Percentiles rank a stretch among this genome's conserved stretches.
Conservation (phyloP, 805 yeast species). For the Komagataella pseudopastoris region DNA sequence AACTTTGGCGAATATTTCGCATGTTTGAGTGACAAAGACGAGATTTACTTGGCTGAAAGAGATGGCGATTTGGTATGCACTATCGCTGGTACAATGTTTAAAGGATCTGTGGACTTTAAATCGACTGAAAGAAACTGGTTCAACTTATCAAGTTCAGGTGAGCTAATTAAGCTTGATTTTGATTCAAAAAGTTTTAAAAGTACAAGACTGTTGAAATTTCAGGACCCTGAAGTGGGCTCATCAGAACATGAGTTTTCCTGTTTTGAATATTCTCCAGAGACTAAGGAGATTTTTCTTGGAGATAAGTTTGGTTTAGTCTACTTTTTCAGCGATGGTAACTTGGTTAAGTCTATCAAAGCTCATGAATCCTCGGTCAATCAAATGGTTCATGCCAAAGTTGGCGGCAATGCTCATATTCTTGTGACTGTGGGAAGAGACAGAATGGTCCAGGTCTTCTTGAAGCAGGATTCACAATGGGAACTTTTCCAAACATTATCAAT, state of each 20-base stretch:
- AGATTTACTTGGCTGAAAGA: no score
- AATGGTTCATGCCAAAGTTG: conserved; percentile 20
- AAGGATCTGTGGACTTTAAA: not conserved
- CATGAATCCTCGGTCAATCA: conserved; percentile 41
- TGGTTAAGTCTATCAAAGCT: conserved; percentile 21
- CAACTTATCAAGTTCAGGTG: not conserved
- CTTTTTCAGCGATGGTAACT: conserved; percentile 9
- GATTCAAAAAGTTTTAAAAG: not conserved
- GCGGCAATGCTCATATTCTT: conserved; percentile 12
- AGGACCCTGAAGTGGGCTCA: conserved; percentile 15
- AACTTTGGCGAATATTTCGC: not conserved
- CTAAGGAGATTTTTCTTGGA: conserved; percentile 22
- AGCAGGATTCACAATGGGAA: conserved; percentile 24
- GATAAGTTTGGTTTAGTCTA: conserved; percentile 29
- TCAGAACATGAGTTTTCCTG: conserved; percentile 26
- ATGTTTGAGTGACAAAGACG: not conserved
- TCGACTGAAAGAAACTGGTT: not conserved
- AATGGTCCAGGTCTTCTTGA: conserved; percentile 41
- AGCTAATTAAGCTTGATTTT: not conserved
- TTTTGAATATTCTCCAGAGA: conserved; percentile 18
- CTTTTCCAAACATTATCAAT: conserved; percentile 45
- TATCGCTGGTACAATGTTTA: not conserved
- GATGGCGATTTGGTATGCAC: not conserved
- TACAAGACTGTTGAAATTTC: not conserved
- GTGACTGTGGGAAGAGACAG: conserved; percentile 46